phyloP scores from a whole-genome alignment of 306 rosid genomes.

The Boehmeria nivea region DNA sequence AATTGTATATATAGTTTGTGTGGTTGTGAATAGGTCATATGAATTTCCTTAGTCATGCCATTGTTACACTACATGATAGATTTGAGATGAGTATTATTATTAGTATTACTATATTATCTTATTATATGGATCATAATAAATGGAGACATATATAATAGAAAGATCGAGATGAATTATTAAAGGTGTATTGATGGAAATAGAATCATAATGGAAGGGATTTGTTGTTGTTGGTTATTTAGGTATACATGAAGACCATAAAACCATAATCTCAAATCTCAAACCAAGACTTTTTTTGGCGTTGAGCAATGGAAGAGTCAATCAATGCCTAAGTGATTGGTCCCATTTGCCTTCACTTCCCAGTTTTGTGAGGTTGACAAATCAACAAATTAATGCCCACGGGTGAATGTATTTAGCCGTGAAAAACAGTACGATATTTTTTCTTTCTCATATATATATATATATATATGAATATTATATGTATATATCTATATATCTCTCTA shows the following conservation, averaged over 20 bases:
- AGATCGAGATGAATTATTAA: conserved; percentile 13
- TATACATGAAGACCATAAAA: neutral
- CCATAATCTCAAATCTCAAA: neutral
- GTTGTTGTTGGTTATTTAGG: neutral
- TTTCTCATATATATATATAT: too few relatives aligned
- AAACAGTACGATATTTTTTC: neutral
- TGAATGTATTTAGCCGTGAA: conserved; percentile 3
- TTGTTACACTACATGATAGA: too few relatives aligned
- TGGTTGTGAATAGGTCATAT: neutral
- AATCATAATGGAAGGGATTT: neutral
- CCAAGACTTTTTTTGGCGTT: too few relatives aligned
- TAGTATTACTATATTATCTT: neutral
- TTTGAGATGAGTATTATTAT: too few relatives aligned
- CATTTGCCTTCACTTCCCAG: conserved; percentile 1
- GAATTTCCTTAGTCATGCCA: neutral
- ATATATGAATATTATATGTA: too few relatives aligned
- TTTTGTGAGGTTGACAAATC: conserved; percentile 13
- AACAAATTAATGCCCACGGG: conserved; percentile 1
- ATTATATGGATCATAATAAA: neutral
- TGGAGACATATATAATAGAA: conserved; percentile 2
- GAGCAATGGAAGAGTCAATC: too few relatives aligned
- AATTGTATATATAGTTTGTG: too few relatives aligned
- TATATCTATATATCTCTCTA: neutral
- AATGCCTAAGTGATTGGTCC: too few relatives aligned
- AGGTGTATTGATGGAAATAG: conserved; percentile 7